Evolutionary conservation across 305 asterid species (phyloP).

Genomic region (Fraxinus paxiana): DNA sequence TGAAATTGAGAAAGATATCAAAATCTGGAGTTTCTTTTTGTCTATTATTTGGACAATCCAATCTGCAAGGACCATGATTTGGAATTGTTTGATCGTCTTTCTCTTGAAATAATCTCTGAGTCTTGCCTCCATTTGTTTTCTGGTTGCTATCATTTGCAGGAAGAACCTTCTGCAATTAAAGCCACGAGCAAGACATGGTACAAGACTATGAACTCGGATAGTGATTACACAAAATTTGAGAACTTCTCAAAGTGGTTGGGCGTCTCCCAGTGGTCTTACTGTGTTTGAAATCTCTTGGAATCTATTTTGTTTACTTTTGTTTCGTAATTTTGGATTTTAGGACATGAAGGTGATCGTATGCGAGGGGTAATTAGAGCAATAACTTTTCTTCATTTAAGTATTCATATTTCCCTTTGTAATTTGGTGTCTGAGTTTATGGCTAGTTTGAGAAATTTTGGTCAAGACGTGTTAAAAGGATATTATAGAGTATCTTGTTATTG

Average conservation of each 20-base stretch:
- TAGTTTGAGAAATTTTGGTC: slow-evolving; percentile 35
- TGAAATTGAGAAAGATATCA: not conserved
- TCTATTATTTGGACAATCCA: not conserved
- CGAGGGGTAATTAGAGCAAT: slow-evolving; percentile 19
- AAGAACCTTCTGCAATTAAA: slow-evolving; percentile 44
- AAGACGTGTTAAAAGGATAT: not conserved
- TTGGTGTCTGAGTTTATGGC: slow-evolving; percentile 15
- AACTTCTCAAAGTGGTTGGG: slow-evolving; percentile 87
- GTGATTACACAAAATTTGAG: slow-evolving; percentile 76
- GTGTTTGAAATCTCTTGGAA: slow-evolving; percentile 17
- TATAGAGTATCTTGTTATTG: not conserved
- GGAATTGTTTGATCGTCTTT: not conserved
- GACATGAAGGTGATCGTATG: slow-evolving; percentile 11
- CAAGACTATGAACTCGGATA: slow-evolving; percentile 80
- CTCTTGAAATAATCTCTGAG: not conserved
- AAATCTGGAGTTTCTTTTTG: not conserved
- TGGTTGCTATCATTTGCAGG: slow-evolving; percentile 31
- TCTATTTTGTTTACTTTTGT: slow-evolving; percentile 22
- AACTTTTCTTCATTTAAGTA: not conserved
- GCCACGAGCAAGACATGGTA: slow-evolving; percentile 70
- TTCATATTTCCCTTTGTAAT: slow-evolving; percentile 8
- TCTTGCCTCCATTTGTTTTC: not conserved
- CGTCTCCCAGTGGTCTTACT: slow-evolving; percentile 44
- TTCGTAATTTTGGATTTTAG: slow-evolving; percentile 10
- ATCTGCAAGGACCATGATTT: not conserved